phyloP scores from a whole-genome alignment of 768 basidiomycete species.

The Podaxis mareebaensis region DNA sequence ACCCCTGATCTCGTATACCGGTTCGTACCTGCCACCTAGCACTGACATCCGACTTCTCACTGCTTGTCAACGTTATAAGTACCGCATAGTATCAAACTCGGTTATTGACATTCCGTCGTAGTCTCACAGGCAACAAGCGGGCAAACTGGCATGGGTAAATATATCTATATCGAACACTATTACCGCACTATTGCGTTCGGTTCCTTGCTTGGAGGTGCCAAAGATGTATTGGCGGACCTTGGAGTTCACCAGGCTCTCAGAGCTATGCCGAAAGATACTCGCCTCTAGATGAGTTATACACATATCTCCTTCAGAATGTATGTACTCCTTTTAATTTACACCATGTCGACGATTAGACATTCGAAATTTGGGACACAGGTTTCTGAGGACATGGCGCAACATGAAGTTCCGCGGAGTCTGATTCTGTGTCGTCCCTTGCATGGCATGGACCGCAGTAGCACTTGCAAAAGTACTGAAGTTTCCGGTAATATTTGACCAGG shows the following conservation, averaged over 20 bases:
- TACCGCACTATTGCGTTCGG: constrained; percentile 69
- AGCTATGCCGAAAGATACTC: constrained; percentile 64
- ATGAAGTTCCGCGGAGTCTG: neutral
- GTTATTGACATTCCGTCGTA: constrained; percentile 17
- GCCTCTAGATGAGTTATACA: constrained; percentile 39
- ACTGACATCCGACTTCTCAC: no score
- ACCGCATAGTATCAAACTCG: neutral
- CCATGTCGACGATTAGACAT: neutral
- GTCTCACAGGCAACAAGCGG: constrained; percentile 75
- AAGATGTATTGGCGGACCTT: constrained; percentile 73
- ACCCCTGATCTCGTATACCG: no score
- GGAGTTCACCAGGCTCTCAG: constrained; percentile 76
- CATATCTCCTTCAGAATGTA: neutral
- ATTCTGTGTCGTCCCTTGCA: neutral
- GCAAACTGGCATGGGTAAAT: constrained; percentile 79
- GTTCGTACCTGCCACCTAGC: no score
- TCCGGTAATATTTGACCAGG: neutral
- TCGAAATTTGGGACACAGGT: neutral
- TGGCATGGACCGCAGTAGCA: neutral
- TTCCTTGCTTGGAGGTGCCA: constrained; percentile 64
- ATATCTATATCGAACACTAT: constrained; percentile 63
- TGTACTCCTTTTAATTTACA: neutral
- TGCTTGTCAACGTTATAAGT: constrained; percentile 12
- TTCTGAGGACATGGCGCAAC: neutral
- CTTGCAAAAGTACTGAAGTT: neutral